Base-by-base conservation (phyloP, 768 basidiomycete genomes). In the Clavulina sp. region DNA sequence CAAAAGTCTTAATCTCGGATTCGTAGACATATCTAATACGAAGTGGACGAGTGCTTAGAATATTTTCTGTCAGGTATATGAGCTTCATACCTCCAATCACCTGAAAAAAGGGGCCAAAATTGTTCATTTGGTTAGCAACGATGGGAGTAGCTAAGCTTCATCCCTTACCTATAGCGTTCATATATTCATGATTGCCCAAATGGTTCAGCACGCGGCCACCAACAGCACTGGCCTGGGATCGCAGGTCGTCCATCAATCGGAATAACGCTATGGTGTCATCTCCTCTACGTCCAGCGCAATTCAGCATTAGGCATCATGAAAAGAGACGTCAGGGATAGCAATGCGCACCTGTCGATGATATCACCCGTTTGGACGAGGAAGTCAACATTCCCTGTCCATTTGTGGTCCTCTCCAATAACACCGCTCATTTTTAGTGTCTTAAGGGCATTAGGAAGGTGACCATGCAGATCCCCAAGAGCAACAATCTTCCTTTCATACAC, bases 151-250 rank as follows among this genome's bases (percentile, higher is more conserved):
- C 51, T 46, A 51, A 47, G 50, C 30, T 3, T 47, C 26, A 24
- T 5, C 18, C 55, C 64, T 21, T 57, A 81, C 83, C 83, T 53
- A 87, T 80, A 13, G 75, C 78, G 57, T 92, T 92, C 88, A 96
- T 95, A 71, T 81, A 80, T 64, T 97, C 95, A 58, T 99, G 95
- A 63, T 99, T 99, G 24, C 95, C 95, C 31, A 96, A 68, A 51
- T 86, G 73, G 9, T 75, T 78, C 30, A 93, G 61, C 13, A 99
- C 72, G 3, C 70, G 73, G 1, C 86, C 91, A 3, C 87, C 87
- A 13, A 64, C 68, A 0, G 67, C 65, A 3, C 64, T 64, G 0
- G 93, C 92, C 63, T 96, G 78, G 5, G 66, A 73, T 24, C 92
- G 77, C 4, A 99, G 71, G 34, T 66, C 66, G 53, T 92, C 88